These are phyloP conservation scores for Cystobasidiaceae sp. DNA, from an alignment of 1,284 basidiomycete species.

Conservation along the genomic window DNA sequence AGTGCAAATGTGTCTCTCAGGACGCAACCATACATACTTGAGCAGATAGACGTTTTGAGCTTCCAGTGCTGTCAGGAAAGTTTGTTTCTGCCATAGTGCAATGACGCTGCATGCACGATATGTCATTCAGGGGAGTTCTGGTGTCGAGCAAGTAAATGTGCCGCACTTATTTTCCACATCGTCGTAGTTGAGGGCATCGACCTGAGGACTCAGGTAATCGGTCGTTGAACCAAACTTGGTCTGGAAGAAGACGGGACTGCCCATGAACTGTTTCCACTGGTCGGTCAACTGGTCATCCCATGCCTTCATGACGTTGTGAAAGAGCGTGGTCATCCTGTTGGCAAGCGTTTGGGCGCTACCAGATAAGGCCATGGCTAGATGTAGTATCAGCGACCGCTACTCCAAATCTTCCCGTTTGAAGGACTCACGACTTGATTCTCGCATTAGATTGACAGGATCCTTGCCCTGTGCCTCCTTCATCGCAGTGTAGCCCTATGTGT, in stretches of 20 bases:
- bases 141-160: too few species aligned
- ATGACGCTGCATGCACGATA: too few species aligned
- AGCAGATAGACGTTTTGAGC: neutral
- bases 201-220: neutral
- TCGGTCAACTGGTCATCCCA: neutral
- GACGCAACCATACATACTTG: neutral
- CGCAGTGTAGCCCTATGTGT: neutral
- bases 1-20: neutral
- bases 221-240: neutral
- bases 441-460: neutral
- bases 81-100: neutral
- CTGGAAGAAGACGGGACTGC: neutral
- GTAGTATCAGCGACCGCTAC: neutral
- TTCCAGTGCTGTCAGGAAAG: neutral
- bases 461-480: neutral
- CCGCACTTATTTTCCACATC: neutral
- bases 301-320: neutral
- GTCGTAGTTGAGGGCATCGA: neutral
- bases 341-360: neutral
- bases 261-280: neutral
- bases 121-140: too few species aligned
- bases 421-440: neutral
- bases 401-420: neutral
- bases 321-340: neutral
- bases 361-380: neutral